Percentiles rank a stretch among this genome's conserved stretches.
These are phyloP conservation scores for Cylindrotheca fusiformis DNA, from an alignment of 108 stramenopile species.

Conservation along the genomic window DNA sequence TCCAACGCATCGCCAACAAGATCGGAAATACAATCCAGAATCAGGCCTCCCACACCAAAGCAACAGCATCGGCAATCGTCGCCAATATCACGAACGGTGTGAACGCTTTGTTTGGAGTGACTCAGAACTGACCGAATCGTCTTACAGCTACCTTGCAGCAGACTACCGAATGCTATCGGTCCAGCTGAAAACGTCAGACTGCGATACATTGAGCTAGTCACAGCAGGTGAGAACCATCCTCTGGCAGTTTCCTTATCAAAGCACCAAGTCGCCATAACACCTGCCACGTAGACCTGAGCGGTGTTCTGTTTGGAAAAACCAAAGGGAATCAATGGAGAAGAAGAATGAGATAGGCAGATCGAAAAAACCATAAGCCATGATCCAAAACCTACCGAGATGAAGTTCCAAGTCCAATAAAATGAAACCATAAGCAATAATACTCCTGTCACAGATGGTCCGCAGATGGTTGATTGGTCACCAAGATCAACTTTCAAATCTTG, in stretches of 20 bases:
- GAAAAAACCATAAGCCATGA: background rate
- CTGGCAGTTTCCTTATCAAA: conserved; percentile 42
- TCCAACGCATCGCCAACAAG: conserved; percentile 55
- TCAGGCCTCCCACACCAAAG: conserved; percentile 26
- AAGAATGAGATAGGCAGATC: background rate
- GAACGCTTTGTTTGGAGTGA: background rate
- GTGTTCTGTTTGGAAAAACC: conserved; percentile 29
- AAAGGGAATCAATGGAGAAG: background rate
- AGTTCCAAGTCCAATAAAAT: background rate
- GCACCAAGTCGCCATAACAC: conserved; percentile 88
- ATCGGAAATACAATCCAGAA: conserved; percentile 37
- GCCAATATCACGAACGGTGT: conserved; percentile 12
- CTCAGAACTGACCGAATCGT: conserved; percentile 33
- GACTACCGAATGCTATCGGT: conserved; percentile 73
- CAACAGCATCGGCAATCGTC: conserved; percentile 18
- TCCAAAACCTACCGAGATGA: background rate
- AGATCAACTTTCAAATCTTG: background rate
- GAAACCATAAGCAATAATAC: background rate
- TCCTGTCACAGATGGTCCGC: background rate
- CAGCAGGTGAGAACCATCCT: conserved; percentile 46
- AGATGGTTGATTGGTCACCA: background rate
- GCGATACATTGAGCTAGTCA: conserved; percentile 38
- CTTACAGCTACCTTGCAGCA: conserved; percentile 53
- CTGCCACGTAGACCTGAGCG: conserved; percentile 67
- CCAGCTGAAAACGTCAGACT: conserved; percentile 63